Base-by-base conservation (phyloP, 129 eudicot genomes). In the Mikania micrantha region DNA sequence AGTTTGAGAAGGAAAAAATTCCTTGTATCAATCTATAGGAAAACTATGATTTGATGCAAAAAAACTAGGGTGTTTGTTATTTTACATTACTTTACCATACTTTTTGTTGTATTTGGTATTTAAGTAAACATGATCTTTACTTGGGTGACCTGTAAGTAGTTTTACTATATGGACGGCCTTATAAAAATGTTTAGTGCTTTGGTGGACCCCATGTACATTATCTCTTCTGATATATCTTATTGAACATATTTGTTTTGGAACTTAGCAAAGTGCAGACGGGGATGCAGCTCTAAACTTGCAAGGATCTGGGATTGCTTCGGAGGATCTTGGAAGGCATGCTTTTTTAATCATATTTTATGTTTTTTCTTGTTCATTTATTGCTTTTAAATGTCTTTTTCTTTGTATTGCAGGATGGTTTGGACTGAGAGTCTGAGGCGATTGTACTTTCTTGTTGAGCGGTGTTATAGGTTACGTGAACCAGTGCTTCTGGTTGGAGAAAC, bases 401-500 rank as follows among this genome's bases (percentile, higher is more conserved):
- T 66, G 62, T 53, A 19, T 28, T 72, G 60, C 83, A 90, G 97
- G 73, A 81, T 90, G 68, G 86, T 87, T 27, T 89, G 93, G 99
- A 94, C 99, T 32, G 77, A 71, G 49, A 94, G 90, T 74, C 80
- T 94, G 90, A 40, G 79, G 90, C 81, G 96, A 78, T 76, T 94
- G 83, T 94, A 76, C 73, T 85, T 81, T 78, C 95, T 94, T 68
- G 81, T 94, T 35, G 87, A 89, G 75, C 88, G 95, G 21, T 94
- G 99, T 75, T 89, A 86, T 74, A 74, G 74, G 85, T 69, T 87
- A 82, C 89, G 95, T 50, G 99, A 94, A 70, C 99, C 99, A 40
- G 99, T 94, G 54, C 93, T 94, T 67, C 90, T 94, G 63, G 93
- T 94, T 71, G 99, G 99, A 53, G 99, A 94, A 81, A 94, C 99